Evolutionary conservation across 345 rosid species (phyloP), one percentile per base, ranked within the genome.

Genomic region (Ricinus communis): DNA sequence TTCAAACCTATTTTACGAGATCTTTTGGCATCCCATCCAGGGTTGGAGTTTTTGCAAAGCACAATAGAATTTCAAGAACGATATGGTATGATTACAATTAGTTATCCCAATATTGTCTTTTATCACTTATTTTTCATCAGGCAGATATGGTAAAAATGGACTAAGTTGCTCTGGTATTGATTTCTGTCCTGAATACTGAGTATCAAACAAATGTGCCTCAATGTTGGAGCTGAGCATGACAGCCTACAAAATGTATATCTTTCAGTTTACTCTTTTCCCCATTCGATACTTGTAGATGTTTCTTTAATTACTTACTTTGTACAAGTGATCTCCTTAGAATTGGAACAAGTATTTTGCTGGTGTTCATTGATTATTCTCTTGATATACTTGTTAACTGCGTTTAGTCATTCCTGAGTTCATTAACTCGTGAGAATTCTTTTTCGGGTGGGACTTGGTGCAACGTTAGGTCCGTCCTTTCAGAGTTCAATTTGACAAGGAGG

Each of bases 51-150:
- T 74, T 80, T 88, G 73, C 85, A 80, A 33, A 83, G 81, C 78
- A 83, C 91, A 27, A 93, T 93, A 69, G 96, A 91, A 74, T 88
- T 87, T 78, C 97, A 88, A 84, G 93, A 94, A 77, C 83, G 91
- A 91, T 94, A 94, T 77, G 93, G 98, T 94, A 82, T 46, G 86
- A 43, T 63, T 45, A 63, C 30, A 24, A 24, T 63, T 45, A 16
- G 53, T 6, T 63, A 25, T 22, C 21, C 36, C 30, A 0, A 14
- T 63, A 14, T 15, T 43, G 11, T 13, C 8, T 24, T 41, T 76
- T 10, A 83, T 80, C 70, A 56, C n/a, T n/a, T 60, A 53, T 13
- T 21, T 52, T 3, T 18, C 11, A 19, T 50, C 65, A 40, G 50
- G 25, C 58, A 71, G 12, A 53, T 33, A 28, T 57, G 38, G 38